Percentiles rank a stretch among this genome's conserved stretches.
Conservation (phyloP, 2,329 filamentous ascomycete genomes). For the Cadophora sp. region DNA sequence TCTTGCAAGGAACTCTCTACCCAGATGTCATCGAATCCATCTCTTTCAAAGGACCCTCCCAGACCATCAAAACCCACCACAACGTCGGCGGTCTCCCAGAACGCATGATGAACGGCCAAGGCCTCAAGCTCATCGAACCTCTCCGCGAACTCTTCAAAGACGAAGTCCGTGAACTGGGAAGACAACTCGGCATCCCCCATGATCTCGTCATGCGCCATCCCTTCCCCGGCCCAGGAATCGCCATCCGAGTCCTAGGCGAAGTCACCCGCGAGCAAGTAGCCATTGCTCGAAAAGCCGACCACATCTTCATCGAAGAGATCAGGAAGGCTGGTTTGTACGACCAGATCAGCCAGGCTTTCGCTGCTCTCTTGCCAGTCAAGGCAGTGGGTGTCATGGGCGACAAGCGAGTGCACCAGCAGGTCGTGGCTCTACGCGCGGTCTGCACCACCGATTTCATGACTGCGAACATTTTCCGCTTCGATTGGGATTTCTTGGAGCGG, state of each 20-base stretch:
- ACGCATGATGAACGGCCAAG: constrained; percentile 57
- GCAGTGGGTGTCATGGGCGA: constrained; percentile 74
- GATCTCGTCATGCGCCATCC: constrained; percentile 82
- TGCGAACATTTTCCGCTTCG: constrained; percentile 51
- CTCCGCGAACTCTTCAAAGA: constrained; percentile 85
- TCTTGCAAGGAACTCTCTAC: constrained; percentile 82
- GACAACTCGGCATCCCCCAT: constrained; percentile 72
- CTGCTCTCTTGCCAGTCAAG: constrained; percentile 69
- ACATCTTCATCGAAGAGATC: constrained; percentile 82
- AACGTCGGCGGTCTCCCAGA: constrained; percentile 71
- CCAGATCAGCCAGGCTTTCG: constrained; percentile 73
- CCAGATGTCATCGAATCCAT: constrained; percentile 67
- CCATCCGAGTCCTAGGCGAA: constrained; percentile 78
- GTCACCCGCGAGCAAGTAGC: constrained; percentile 80
- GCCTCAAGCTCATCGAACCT: constrained; percentile 76
- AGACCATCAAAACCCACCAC: constrained; percentile 78
- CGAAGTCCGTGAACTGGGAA: constrained; percentile 75
- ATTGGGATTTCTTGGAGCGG: constrained; percentile 67
- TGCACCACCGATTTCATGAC: constrained; percentile 57
- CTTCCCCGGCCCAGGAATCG: constrained; percentile 76
- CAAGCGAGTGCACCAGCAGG: constrained; percentile 68
- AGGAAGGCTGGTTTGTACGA: constrained; percentile 74
- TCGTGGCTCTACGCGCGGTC: constrained; percentile 67
- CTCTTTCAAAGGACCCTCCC: constrained; percentile 74
- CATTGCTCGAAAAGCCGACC: constrained; percentile 78